These are phyloP conservation scores for Podospora conica DNA, from an alignment of 495 filamentous ascomycete species.

Conservation along the genomic window DNA sequence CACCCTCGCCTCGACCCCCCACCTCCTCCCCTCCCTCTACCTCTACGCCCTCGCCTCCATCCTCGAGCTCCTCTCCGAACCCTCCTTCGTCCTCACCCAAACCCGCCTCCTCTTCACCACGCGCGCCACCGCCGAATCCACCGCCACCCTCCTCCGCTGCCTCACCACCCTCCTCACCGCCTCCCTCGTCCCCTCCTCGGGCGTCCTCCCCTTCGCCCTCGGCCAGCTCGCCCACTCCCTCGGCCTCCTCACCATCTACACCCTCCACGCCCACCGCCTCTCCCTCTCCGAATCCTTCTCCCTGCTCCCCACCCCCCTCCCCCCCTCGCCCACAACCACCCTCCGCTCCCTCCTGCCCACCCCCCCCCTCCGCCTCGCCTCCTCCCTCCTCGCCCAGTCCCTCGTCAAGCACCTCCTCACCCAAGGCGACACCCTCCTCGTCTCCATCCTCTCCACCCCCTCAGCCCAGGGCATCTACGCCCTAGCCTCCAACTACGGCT, in stretches of 20 bases:
- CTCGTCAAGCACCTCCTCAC: constrained; percentile 87
- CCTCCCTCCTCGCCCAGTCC: constrained; percentile 78
- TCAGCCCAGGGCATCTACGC: constrained; percentile 89
- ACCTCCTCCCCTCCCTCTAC: constrained; percentile 55
- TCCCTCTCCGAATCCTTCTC: constrained; percentile 51
- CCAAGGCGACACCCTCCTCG: constrained; percentile 85
- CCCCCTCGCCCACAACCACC: neutral
- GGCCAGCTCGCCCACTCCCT: constrained; percentile 77
- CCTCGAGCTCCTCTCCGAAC: constrained; percentile 76
- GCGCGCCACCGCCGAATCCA: constrained; percentile 71
- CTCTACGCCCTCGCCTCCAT: constrained; percentile 71
- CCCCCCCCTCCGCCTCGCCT: constrained; percentile 59
- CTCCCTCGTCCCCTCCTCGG: constrained; percentile 51
- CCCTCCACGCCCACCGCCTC: constrained; percentile 39
- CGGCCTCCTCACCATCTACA: constrained; percentile 62
- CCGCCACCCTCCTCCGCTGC: constrained; percentile 72
- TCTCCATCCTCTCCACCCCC: constrained; percentile 66
- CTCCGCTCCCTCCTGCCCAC: constrained; percentile 46
- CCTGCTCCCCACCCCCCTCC: constrained; percentile 34
- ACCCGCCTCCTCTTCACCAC: constrained; percentile 71
- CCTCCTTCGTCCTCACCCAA: constrained; percentile 77
- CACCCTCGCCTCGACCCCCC: constrained; percentile 53
- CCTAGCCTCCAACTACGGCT: constrained; percentile 89
- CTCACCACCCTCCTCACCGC: constrained; percentile 60
- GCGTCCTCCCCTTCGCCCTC: constrained; percentile 81